Conservation (phyloP, 164 flowering plant genomes). For the Magnolia changhungtana region DNA sequence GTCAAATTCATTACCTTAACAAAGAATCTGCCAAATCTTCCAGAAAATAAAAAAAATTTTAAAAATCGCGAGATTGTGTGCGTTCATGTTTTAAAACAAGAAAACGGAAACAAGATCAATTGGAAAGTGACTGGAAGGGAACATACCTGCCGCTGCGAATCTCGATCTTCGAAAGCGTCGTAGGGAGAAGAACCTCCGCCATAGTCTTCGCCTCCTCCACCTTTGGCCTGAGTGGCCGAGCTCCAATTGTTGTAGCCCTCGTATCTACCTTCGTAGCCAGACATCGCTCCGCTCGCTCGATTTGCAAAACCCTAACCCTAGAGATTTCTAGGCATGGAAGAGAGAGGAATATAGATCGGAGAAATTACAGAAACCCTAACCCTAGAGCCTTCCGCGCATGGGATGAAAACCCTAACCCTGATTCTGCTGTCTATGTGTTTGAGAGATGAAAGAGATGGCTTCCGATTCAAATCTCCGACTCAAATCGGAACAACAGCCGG, state of each 20-base stretch:
- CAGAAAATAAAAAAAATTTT: too few relatives aligned
- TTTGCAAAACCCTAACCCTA: neutral
- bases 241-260: neutral
- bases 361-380: too few relatives aligned
- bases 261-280: neutral
- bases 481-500: too few relatives aligned
- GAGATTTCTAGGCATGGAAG: neutral
- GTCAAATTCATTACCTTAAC: too few relatives aligned
- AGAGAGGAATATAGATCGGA: neutral
- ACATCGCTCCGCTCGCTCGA: neutral
- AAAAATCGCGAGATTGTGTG: too few relatives aligned
- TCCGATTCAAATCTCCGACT: too few relatives aligned
- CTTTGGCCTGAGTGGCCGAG: neutral
- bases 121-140: neutral
- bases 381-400: too few relatives aligned
- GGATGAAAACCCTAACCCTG: too few relatives aligned
- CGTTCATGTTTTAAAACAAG: neutral
- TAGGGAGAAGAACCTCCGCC: constrained; percentile 35
- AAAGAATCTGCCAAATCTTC: too few relatives aligned
- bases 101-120: neutral
- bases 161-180: constrained; percentile 34
- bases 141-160: constrained; percentile 28
- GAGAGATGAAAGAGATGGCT: too few relatives aligned
- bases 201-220: constrained; percentile 1
- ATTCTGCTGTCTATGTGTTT: too few relatives aligned